Evolutionary conservation across 139 green algal genomes (phyloP), one percentile per base, ranked within the genome.

Genomic region (Microglena sp.): DNA sequence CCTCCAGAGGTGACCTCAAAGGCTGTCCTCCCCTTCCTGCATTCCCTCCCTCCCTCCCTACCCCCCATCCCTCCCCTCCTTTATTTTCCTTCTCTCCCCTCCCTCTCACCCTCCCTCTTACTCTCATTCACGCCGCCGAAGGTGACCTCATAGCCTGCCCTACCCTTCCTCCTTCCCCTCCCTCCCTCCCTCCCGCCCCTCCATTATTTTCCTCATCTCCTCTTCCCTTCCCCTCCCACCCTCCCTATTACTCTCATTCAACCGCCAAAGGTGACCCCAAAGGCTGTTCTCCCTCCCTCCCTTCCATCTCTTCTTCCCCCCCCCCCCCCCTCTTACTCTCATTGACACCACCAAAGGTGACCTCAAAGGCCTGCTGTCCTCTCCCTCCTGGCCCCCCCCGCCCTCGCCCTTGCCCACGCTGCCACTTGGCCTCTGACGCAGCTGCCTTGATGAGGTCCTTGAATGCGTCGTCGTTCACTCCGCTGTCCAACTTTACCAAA

Each of bases 371-470:
- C 53, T 60, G 53, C 8, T 22, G 31, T 8, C 56, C 56, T 11
- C 56, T 8, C 5, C 30, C 43, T 4, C 66, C 45, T 50, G 44
- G 31, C 35, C 64, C 54, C 15, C 67, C n/a, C 5, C 67, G 24
- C 24, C 67, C n/a, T 22, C 62, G 36, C 4, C 57, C n/a, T 3
- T 21, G 18, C 11, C 64, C 55, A 3, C 50, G 30, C 53, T 74
- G 45, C 67, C 67, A 74, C 21, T 27, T n/a, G 1, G 67, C 33
- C 24, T 61, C 67, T 58, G 67, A 58, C 44, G 63, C 24, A 6
- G 67, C 67, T 28, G 67, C 67, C 30, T 72, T 68, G 31, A 84
- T 77, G 1, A 87, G 69, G 34, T 84, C 80, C 22, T 77, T 67
- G 31, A 84, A 87, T 1, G 56, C 70, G 29, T 72, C 67, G 43